phyloP scores from a whole-genome alignment of 495 filamentous ascomycete species.

The Neurospora terricola region DNA sequence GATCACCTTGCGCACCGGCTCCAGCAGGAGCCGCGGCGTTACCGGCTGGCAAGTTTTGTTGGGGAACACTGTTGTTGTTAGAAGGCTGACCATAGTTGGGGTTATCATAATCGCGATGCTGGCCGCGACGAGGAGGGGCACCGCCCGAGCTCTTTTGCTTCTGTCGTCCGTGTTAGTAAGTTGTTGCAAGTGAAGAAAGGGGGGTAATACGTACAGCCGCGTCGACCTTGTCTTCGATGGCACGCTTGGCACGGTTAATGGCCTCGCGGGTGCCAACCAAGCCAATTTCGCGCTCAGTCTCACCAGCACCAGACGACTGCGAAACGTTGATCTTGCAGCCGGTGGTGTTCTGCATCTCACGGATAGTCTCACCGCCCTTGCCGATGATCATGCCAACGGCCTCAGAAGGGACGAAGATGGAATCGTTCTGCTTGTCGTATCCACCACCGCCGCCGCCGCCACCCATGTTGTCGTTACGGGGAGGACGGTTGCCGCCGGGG shows the following conservation, averaged over 20 bases:
- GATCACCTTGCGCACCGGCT: conserved; percentile 15
- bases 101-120: conserved; percentile 36
- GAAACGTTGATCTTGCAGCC: conserved; percentile 88
- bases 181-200: neutral
- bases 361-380: conserved; percentile 78
- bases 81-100: conserved; percentile 28
- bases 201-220: conserved; percentile 49
- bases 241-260: conserved; percentile 61
- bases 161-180: conserved; percentile 24
- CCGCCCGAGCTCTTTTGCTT: conserved; percentile 44
- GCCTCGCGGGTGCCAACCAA: conserved; percentile 62
- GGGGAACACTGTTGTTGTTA: conserved; percentile 17
- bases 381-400: conserved; percentile 88
- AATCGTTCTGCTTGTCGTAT: conserved; percentile 61
- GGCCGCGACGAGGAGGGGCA: conserved; percentile 29
- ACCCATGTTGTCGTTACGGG: conserved; percentile 10
- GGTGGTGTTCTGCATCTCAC: conserved; percentile 71
- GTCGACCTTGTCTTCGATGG: conserved; percentile 83
- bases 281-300: conserved; percentile 70
- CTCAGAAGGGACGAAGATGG: conserved; percentile 71
- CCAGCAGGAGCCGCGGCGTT: conserved; percentile 13
- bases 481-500: conserved; percentile 5
- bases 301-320: conserved; percentile 54
- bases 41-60: conserved; percentile 8
- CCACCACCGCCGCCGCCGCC: conserved; percentile 30